Percentiles rank a stretch among this genome's conserved stretches.
These are phyloP conservation scores for Aspergillus proliferans DNA, from an alignment of 2,329 filamentous ascomycete genomes.

Conservation along the genomic window DNA sequence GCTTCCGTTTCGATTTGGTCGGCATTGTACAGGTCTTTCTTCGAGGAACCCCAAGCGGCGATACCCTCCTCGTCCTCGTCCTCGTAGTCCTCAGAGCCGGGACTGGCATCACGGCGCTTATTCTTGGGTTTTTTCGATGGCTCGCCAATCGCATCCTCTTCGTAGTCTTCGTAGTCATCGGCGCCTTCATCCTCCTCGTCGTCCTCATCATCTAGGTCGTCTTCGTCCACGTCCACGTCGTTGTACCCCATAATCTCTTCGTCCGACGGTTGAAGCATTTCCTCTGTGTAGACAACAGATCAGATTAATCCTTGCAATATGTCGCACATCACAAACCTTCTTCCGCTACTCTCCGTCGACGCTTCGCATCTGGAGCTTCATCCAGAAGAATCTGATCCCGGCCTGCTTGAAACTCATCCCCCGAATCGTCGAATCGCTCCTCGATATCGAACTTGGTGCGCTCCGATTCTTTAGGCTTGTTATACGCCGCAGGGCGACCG, in stretches of 20 bases:
- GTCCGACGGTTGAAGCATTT: conserved; percentile 53
- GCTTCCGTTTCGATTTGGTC: conserved; percentile 66
- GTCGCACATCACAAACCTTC: conserved; percentile 44
- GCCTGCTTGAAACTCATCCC: conserved; percentile 87
- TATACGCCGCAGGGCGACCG: conserved; percentile 36
- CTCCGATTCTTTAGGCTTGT: conserved; percentile 19
- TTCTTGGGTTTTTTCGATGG: conserved; percentile 15
- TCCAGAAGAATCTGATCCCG: conserved; percentile 82
- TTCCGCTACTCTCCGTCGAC: conserved; percentile 63
- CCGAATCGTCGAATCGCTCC: conserved; percentile 84
- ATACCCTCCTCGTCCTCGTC: conserved; percentile 47
- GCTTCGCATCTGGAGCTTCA: conserved; percentile 72
- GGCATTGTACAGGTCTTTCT: conserved; percentile 87
- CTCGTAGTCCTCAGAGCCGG: conserved; percentile 13
- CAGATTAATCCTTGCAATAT: conserved; percentile 6
- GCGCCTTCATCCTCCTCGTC: conserved; percentile 41
- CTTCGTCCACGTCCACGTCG: conserved; percentile 42
- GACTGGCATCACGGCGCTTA: conserved; percentile 15
- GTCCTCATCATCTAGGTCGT: conserved; percentile 36
- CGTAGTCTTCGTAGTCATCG: conserved; percentile 31
- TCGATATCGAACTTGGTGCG: conserved; percentile 33
- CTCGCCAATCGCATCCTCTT: conserved; percentile 22
- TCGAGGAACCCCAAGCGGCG: conserved; percentile 80
- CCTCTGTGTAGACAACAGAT: conserved; percentile 38
- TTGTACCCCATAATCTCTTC: conserved; percentile 57